Base-by-base conservation (phyloP, 2,329 filamentous ascomycete species). In the Ophiocordyceps camponoti-leonardi region DNA sequence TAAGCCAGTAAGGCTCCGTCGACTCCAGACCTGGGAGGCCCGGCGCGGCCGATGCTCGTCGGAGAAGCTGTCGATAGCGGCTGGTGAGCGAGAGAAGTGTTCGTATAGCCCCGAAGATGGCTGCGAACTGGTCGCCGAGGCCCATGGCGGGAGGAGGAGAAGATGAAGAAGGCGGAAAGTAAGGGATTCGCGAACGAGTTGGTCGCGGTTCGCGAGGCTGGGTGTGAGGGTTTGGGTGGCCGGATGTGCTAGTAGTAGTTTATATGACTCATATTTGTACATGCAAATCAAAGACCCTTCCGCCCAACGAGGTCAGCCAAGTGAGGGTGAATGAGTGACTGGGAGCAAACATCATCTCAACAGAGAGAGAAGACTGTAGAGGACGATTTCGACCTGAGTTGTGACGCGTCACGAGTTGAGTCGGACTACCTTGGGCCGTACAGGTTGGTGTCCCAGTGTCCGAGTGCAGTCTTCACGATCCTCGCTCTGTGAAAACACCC, bases 1-100 rank as follows among this genome's bases (percentile, higher is more conserved):
- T 54, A 26, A 67, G 60, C 71, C 68, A 74, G 54, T 68, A 73
- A 8, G 71, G 58, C 5, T 46, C 44, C 3, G 68, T 68, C 1
- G 68, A 63, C 41, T 64, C 58, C 11, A 61, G 50, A 14, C 62
- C 56, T 0, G 70, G 70, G 2, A 65, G 53, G 14, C 66, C 66
- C 4, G 67, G 66, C 2, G 58, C 52, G 1, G 54, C 49, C 13
- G 52, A 52, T 31, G 57, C 53, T 28, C 64, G 58, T 13, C 49
- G n/a, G 10, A 63, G 49, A 18, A 65, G 48, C 4, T 50, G 49
- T 1, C 54, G 51, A 45, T 58, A 54, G 18, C 58, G 50, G 33
- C 41, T 49, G 35, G 57, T 57, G 18, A 63, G 49, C 11, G 51
- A 41, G 1, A 51, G 44, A n/a, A 64, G 45, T 2, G 53, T 49